Base-by-base conservation (phyloP, 2,329 filamentous ascomycete species). In the Colletotrichum tropicale region DNA sequence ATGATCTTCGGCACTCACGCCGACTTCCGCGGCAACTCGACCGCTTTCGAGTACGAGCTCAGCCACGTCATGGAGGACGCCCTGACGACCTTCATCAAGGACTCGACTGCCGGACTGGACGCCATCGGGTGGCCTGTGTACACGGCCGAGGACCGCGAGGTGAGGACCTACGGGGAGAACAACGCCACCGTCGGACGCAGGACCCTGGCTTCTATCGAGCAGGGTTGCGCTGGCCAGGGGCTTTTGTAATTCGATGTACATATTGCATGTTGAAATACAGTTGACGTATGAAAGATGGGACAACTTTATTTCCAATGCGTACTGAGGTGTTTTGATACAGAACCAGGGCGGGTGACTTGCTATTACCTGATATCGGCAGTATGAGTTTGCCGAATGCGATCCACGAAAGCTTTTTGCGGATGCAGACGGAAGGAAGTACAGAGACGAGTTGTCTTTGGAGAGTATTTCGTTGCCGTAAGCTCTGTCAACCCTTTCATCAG, bases 1-100 rank as follows among this genome's bases (percentile, higher is more conserved):
- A 65, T 83, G 65, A 68, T 84, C 2, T 84, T 84, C 61, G 82
- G 83, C 7, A 84, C 83, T 4, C 77, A 81, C 55, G 76, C 80
- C 18, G 66, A 76, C 60, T 76, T 70, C 66, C 74, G 71, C 28
- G 74, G 74, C 60, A 75, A 75, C 74, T 76, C 75, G 21, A 76
- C 72, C 5, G 10, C 56, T 2, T 74, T 77, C 43, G 75, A 77
- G 62, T 77, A 77, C 64, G 75, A 69, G 34, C 65, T 74, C 8
- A 77, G 75, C 56, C 72, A 69, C 75, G n/a, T 52, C 9, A 77
- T 76, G 75, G 61, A 76, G 67, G 75, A 77, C 58, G 72, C 72
- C 16, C 75, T 70, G 36, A 43, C 34, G 15, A 43, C 72, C 24
- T 76, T 72, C 16, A 69, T 76, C 58, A 66, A 69, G 64, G 70